Evolutionary conservation across 1,284 basidiomycete species (phyloP).

Genomic region (Ganoderma boninense): DNA sequence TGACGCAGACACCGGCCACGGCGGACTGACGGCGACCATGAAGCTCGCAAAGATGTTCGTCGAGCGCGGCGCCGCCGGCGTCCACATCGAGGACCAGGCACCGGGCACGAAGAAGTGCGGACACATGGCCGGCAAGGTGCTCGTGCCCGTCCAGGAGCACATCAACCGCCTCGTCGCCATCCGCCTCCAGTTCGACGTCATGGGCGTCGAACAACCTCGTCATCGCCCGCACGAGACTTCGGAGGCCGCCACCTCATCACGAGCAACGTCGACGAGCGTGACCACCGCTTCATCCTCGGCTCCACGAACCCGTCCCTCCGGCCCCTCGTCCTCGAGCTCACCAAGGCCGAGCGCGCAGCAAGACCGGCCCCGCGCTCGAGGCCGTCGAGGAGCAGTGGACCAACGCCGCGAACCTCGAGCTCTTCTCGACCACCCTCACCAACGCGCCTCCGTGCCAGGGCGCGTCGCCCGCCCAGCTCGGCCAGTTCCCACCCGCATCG

Average conservation of each 20-base stretch:
- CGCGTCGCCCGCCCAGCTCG: slow-evolving; percentile 52
- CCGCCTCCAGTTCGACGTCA: slow-evolving; percentile 81
- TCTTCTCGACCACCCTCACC: slow-evolving; percentile 83
- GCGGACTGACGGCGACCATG: slow-evolving; percentile 70
- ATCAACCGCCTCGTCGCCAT: slow-evolving; percentile 84
- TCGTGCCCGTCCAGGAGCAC: slow-evolving; percentile 70
- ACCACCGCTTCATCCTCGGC: slow-evolving; percentile 97
- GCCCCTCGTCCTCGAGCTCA: slow-evolving; percentile 87
- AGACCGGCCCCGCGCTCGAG: slow-evolving; percentile 84
- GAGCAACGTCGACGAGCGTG: slow-evolving; percentile 95
- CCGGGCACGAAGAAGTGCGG: slow-evolving; percentile 77
- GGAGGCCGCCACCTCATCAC: slow-evolving; percentile 95
- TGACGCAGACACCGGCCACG: slow-evolving; percentile 76
- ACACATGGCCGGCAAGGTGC: slow-evolving; percentile 82
- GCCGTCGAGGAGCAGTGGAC: slow-evolving; percentile 92
- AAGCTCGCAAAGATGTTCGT: slow-evolving; percentile 86
- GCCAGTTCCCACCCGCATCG: slow-evolving; percentile 71
- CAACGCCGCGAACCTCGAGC: slow-evolving; percentile 75
- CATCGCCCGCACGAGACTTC: slow-evolving; percentile 80
- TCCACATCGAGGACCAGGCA: slow-evolving; percentile 84
- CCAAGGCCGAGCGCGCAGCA: slow-evolving; percentile 82
- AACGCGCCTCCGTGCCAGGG: slow-evolving; percentile 80
- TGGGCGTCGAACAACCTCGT: slow-evolving; percentile 83
- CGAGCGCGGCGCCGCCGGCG: slow-evolving; percentile 76
- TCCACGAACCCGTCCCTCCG: slow-evolving; percentile 79